These are phyloP conservation scores for Eleusine coracana DNA, from an alignment of 176 grass and related monocot genomes.

Conservation along the genomic window DNA sequence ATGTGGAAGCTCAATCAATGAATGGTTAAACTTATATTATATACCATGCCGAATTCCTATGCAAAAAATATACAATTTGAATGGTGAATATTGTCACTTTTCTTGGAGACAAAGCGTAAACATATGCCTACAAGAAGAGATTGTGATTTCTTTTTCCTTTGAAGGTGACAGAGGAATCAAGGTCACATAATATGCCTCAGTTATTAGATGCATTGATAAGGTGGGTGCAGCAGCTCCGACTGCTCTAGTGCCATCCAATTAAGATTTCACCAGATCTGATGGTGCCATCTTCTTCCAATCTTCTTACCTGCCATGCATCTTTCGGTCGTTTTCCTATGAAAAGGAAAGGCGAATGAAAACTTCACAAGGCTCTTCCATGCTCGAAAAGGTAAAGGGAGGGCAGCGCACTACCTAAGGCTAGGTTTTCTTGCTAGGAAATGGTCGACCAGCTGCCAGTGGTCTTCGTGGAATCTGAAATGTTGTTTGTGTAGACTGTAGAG, in stretches of 20 bases:
- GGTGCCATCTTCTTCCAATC: neutral
- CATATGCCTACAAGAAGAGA: too few species aligned
- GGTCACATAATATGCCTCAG: neutral
- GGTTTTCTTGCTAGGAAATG: neutral
- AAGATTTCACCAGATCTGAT: conserved; percentile 18
- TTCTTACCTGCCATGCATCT: neutral
- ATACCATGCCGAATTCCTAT: too few species aligned
- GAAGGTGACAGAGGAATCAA: too few species aligned
- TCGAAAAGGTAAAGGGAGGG: neutral
- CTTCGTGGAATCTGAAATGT: neutral
- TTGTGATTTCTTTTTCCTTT: neutral
- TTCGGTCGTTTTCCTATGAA: conserved; percentile 21
- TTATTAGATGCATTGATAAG: neutral
- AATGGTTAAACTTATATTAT: too few species aligned
- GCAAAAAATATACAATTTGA: neutral
- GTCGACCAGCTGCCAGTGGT: neutral
- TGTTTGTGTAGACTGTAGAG: neutral
- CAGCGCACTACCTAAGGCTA: neutral
- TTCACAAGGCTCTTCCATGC: neutral
- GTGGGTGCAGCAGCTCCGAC: neutral
- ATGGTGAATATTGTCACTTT: neutral
- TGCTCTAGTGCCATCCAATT: conserved; percentile 15
- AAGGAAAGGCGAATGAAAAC: conserved; percentile 16
- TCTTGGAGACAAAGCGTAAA: neutral
- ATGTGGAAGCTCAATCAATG: neutral